A percentile compares a stretch with the other conserved stretches of the same genome.
Conservation (phyloP, 2,329 filamentous ascomycete genomes). For the Ophiostoma angusticollis region DNA sequence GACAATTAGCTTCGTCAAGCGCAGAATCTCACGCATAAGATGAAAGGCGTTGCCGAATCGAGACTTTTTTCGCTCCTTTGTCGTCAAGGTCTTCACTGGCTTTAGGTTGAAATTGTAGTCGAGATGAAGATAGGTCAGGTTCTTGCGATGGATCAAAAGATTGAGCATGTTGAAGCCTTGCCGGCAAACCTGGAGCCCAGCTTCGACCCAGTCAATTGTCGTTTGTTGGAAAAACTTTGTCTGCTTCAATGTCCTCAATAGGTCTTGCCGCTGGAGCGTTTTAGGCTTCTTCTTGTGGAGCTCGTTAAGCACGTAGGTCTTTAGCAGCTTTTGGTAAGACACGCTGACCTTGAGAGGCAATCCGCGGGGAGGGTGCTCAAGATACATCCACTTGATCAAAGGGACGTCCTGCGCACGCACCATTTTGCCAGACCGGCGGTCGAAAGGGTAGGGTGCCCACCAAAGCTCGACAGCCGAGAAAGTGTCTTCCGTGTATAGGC, state of each 20-base stretch:
- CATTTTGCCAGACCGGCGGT: conserved; percentile 88
- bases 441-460: conserved; percentile 97
- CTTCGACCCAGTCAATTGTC: conserved; percentile 98
- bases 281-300: conserved; percentile 93
- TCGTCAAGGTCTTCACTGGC: conserved; percentile 95
- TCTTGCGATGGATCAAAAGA: conserved; percentile 93
- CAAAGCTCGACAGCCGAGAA: conserved; percentile 84
- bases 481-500: conserved; percentile 79
- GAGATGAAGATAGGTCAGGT: conserved; percentile 92
- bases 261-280: conserved; percentile 85
- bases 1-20: conserved; percentile 92
- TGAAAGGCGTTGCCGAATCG: conserved; percentile 99
- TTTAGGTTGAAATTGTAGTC: conserved; percentile 99
- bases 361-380: conserved; percentile 78
- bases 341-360: conserved; percentile 96
- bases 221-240: conserved; percentile 99
- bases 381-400: conserved; percentile 94
- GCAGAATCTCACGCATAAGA: conserved; percentile 93
- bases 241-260: conserved; percentile 79
- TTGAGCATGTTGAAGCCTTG: conserved; percentile 99
- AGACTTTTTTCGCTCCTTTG: conserved; percentile 98
- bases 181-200: conserved; percentile 91
- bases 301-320: conserved; percentile 92
- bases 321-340: conserved; percentile 94
- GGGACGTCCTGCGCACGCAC: conserved; percentile 94